Evolutionary conservation across 805 yeast species (phyloP).

Genomic region (Pichia exigua): DNA sequence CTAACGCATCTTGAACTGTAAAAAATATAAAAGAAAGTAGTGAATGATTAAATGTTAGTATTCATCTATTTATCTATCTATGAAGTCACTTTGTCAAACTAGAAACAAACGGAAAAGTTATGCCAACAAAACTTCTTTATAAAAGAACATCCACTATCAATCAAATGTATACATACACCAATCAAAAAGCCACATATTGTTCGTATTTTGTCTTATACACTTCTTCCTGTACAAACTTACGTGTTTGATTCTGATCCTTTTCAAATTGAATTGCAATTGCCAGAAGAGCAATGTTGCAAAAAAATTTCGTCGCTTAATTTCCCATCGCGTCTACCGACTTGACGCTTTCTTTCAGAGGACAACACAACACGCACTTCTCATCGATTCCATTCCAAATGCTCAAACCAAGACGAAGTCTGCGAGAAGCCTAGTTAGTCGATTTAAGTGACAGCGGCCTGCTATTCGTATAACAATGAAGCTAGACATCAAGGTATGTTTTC

Average conservation of each 20-base stretch:
- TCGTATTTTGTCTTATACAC: not conserved
- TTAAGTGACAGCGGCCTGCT: not conserved
- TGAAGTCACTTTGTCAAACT: too few relatives aligned
- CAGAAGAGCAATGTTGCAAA: not conserved
- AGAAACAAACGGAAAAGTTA: too few relatives aligned
- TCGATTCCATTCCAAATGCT: not conserved
- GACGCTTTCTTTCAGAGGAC: not conserved
- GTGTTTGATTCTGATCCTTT: not conserved
- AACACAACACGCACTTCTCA: not conserved
- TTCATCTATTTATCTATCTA: not conserved
- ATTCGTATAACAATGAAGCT: conserved; percentile 33
- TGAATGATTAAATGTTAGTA: not conserved
- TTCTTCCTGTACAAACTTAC: not conserved
- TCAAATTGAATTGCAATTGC: not conserved
- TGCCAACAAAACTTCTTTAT: too few relatives aligned
- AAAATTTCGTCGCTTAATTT: not conserved
- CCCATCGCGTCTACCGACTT: not conserved
- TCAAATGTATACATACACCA: conserved; percentile 30
- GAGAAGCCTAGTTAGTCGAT: too few relatives aligned
- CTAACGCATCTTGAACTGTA: conserved; percentile 63
- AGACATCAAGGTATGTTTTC: conserved; percentile 36
- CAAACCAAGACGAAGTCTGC: not conserved
- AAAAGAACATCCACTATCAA: too few relatives aligned
- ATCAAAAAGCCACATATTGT: conserved; percentile 30
- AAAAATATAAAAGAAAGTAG: not conserved